A percentile compares a stretch with the other conserved stretches of the same genome.
Conservation (phyloP, 306 rosid species). For the Quercus suber region DNA sequence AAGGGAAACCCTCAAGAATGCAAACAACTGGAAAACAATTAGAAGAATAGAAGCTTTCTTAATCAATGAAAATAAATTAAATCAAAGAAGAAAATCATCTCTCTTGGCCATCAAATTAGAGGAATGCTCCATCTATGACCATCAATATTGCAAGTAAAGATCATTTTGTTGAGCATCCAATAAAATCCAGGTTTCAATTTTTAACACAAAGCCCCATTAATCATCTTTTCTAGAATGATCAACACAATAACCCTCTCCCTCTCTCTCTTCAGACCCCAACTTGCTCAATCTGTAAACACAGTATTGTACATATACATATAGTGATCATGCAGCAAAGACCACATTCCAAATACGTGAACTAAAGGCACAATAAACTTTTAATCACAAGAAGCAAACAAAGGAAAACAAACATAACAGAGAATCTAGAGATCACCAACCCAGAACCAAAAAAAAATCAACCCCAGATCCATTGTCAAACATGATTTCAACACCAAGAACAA, state of each 20-base stretch:
- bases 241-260: neutral
- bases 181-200: neutral
- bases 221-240: constrained; percentile 8
- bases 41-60: neutral
- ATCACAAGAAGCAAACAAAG: neutral
- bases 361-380: constrained; percentile 2
- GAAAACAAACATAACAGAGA: neutral
- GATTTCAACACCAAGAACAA: constrained; percentile 16
- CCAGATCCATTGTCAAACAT: constrained; percentile 41
- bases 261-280: constrained; percentile 1
- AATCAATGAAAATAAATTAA: neutral
- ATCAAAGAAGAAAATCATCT: neutral
- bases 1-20: neutral
- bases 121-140: neutral
- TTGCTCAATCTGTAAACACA: neutral
- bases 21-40: neutral
- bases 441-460: constrained; percentile 19
- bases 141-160: constrained; percentile 5
- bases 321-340: constrained; percentile 5
- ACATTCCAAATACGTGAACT: neutral
- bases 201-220: constrained; percentile 18
- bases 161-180: constrained; percentile 2
- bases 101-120: neutral
- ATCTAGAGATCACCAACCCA: constrained; percentile 21
- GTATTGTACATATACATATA: constrained; percentile 19